Percentiles rank a stretch among this genome's conserved stretches.
These are phyloP conservation scores for Emericellopsis terricola DNA, from an alignment of 495 filamentous ascomycete genomes.

Conservation along the genomic window DNA sequence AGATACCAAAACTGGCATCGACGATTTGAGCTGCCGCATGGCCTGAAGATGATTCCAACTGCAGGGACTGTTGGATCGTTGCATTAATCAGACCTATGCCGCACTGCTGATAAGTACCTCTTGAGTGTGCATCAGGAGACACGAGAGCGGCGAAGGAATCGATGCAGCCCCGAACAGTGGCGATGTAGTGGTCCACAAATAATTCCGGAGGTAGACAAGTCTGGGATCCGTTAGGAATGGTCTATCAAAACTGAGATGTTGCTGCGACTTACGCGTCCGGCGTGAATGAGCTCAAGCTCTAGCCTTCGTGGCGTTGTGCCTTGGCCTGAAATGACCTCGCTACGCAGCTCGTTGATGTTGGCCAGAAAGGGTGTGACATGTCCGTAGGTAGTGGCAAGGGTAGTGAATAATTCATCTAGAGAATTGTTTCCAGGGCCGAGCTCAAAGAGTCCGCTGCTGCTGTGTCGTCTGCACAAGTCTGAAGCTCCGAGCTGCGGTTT, in stretches of 20 bases:
- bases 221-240: no score
- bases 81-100: conserved; percentile 18
- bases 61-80: no score
- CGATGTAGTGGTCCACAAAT: conserved; percentile 16
- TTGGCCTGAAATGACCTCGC: conserved; percentile 10
- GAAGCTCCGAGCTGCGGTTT: no score
- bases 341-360: conserved; percentile 11
- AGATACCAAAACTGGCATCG: no score
- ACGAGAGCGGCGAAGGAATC: conserved; percentile 20
- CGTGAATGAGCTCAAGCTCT: conserved; percentile 26
- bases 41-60: no score
- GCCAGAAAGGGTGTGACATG: conserved; percentile 8
- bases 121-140: conserved; percentile 9
- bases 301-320: conserved; percentile 19
- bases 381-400: conserved; percentile 9
- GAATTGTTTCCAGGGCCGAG: no score
- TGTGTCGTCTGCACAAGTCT: no score
- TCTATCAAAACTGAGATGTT: no score
- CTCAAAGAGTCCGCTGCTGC: no score
- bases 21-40: no score
- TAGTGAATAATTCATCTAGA: no score
- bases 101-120: conserved; percentile 17
- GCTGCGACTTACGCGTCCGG: conserved; percentile 23
- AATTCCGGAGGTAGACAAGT: conserved; percentile 10
- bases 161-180: conserved; percentile 14